A percentile compares a stretch with the other conserved stretches of the same genome.
phyloP scores from a whole-genome alignment of 106 monocot genomes.

The Apostasia shenzhenica region DNA sequence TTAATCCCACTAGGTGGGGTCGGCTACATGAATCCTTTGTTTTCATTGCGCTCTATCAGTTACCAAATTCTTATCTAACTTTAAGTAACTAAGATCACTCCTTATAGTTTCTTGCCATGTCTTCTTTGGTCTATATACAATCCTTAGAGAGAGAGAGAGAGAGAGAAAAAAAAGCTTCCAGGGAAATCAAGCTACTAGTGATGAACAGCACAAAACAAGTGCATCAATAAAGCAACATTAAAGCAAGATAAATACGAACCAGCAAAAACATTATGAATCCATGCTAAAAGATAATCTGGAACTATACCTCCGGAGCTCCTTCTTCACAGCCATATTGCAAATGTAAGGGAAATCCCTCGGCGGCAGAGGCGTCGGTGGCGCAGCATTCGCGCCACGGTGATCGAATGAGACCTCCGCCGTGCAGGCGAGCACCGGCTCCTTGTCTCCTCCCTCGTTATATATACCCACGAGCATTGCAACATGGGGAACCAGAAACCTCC shows the following conservation, averaged over 20 bases:
- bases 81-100: too few relatives aligned
- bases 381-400: conserved; percentile 39
- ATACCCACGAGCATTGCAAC: conserved; percentile 56
- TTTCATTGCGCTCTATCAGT: too few relatives aligned
- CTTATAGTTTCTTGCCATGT: too few relatives aligned
- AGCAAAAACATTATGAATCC: not conserved
- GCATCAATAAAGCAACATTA: not conserved
- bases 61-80: too few relatives aligned
- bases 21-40: too few relatives aligned
- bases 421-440: conserved; percentile 32
- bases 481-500: conserved; percentile 48
- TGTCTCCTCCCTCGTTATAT: conserved; percentile 24
- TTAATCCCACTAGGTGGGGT: too few relatives aligned
- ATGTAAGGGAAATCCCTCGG: conserved; percentile 71
- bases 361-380: conserved; percentile 58
- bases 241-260: not conserved
- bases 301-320: conserved; percentile 59
- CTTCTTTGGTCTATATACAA: too few relatives aligned
- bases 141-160: too few relatives aligned
- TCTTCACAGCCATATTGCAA: conserved; percentile 81
- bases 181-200: not conserved
- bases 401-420: conserved; percentile 77
- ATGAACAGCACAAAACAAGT: not conserved
- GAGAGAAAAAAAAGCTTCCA: not conserved
- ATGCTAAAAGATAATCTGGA: not conserved